These are phyloP conservation scores for Podospora comata DNA, from an alignment of 495 filamentous ascomycete genomes.

Conservation along the genomic window DNA sequence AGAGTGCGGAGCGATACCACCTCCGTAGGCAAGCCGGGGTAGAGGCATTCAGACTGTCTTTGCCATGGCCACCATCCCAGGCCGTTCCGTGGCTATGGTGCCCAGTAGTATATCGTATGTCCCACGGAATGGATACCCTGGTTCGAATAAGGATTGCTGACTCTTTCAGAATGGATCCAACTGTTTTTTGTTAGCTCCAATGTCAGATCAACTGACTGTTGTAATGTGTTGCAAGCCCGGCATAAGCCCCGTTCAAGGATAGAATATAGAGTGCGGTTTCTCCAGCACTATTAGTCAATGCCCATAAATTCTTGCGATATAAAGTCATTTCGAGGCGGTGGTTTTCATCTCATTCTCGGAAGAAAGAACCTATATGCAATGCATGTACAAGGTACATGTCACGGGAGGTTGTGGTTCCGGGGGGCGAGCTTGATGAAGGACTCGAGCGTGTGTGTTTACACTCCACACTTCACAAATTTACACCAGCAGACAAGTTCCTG, in stretches of 20 bases:
- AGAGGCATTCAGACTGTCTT: not conserved
- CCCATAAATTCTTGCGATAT: not conserved
- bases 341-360: not conserved
- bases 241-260: not conserved
- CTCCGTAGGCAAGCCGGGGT: not conserved
- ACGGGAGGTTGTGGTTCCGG: not conserved
- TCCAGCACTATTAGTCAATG: not conserved
- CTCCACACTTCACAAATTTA: not conserved
- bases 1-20: not conserved
- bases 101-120: not conserved
- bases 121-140: not conserved
- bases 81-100: not conserved
- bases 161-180: not conserved
- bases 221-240: not conserved
- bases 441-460: not conserved
- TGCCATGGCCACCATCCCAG: not conserved
- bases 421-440: not conserved
- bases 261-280: not conserved
- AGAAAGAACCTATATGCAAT: not conserved
- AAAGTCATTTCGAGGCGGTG: not conserved
- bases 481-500: not conserved
- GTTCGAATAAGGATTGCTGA: not conserved
- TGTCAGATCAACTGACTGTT: not conserved
- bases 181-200: not conserved
- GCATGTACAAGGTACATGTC: not conserved